Percentiles rank a stretch among this genome's conserved stretches.
phyloP scores from a whole-genome alignment of 1,139 yeast genomes.

The Candida smagusa region DNA sequence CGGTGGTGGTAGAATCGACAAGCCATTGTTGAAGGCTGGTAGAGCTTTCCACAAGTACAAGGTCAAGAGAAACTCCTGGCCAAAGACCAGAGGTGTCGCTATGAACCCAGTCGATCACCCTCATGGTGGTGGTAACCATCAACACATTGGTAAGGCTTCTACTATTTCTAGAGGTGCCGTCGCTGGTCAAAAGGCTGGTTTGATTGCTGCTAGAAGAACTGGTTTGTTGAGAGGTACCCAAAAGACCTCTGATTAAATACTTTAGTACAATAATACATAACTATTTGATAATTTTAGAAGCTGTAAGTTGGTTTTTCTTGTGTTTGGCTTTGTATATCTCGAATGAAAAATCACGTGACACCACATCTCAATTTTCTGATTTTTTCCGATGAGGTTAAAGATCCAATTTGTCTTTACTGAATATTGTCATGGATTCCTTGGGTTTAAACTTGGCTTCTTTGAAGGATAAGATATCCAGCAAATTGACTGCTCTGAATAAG shows the following conservation, averaged over 20 bases:
- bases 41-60: slow-evolving; percentile 99
- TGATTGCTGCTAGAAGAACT: slow-evolving; percentile 99
- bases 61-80: slow-evolving; percentile 99
- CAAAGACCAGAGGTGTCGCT: slow-evolving; percentile 99
- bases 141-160: slow-evolving; percentile 99
- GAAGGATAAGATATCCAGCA: slow-evolving; percentile 54
- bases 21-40: slow-evolving; percentile 99
- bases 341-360: slow-evolving; percentile 1
- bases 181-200: slow-evolving; percentile 99
- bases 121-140: slow-evolving; percentile 99
- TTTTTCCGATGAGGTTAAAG: slow-evolving; percentile 2
- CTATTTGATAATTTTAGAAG: slow-evolving; percentile 1
- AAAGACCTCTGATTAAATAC: slow-evolving; percentile 73
- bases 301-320: not conserved
- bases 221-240: slow-evolving; percentile 99
- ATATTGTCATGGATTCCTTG: slow-evolving; percentile 26
- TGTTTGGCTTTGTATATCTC: not conserved
- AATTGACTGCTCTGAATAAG: slow-evolving; percentile 23
- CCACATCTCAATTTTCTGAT: not conserved
- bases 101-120: slow-evolving; percentile 98
- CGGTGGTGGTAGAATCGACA: slow-evolving; percentile 99
- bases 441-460: slow-evolving; percentile 48
- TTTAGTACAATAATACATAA: slow-evolving; percentile 6
- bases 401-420: not conserved
- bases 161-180: slow-evolving; percentile 99